phyloP scores from a whole-genome alignment of 257 asterid genomes.

The Nicotiana noctiflora region DNA sequence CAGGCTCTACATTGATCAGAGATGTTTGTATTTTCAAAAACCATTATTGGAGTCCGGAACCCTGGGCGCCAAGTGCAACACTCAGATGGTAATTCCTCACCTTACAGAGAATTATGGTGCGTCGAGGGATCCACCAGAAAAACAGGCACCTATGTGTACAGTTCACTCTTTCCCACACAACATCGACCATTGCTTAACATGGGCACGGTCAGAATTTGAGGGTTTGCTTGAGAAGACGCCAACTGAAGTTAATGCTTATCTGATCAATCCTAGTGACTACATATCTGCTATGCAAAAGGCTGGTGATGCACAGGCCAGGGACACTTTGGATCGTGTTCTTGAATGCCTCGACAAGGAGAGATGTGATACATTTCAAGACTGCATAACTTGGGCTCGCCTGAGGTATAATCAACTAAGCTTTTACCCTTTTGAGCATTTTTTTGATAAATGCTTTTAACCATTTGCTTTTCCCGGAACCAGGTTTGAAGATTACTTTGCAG shows the following conservation, averaged over 20 bases:
- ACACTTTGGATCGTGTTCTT: conserved; percentile 71
- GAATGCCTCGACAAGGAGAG: conserved; percentile 78
- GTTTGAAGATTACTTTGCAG: conserved; percentile 83
- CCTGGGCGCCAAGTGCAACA: conserved; percentile 87
- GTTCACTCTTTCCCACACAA: conserved; percentile 93
- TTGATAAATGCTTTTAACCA: conserved; percentile 13
- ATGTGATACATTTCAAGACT: conserved; percentile 74
- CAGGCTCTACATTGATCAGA: conserved; percentile 90
- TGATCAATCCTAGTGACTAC: conserved; percentile 66
- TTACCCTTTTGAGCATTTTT: background rate
- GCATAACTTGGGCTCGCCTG: conserved; percentile 79
- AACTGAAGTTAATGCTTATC: conserved; percentile 81
- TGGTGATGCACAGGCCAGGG: conserved; percentile 96
- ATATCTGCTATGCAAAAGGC: conserved; percentile 63
- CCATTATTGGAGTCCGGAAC: conserved; percentile 94
- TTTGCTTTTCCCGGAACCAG: conserved; percentile 26
- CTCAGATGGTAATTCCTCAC: conserved; percentile 91
- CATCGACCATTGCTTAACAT: conserved; percentile 90
- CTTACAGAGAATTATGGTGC: conserved; percentile 92
- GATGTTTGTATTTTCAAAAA: conserved; percentile 88
- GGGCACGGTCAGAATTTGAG: conserved; percentile 98
- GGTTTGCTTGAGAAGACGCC: conserved; percentile 93
- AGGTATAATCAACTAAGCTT: conserved; percentile 31
- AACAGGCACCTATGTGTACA: conserved; percentile 97
- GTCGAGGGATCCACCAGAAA: conserved; percentile 92